These are phyloP conservation scores for Botrytis elliptica DNA, from an alignment of 2,329 filamentous ascomycete species.

Conservation along the genomic window DNA sequence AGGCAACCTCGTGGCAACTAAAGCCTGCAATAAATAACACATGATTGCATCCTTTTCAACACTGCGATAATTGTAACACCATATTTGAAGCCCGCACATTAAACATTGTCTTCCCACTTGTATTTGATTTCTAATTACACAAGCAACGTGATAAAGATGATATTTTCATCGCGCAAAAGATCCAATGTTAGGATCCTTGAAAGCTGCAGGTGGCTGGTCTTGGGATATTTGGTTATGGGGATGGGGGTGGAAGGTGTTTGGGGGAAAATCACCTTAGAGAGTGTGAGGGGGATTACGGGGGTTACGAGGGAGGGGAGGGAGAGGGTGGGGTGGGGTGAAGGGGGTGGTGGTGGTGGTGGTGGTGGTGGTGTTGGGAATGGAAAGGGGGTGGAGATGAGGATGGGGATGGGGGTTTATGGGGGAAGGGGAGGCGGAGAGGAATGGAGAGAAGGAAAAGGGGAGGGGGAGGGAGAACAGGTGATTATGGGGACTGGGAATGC, in stretches of 20 bases:
- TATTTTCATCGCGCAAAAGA: neutral
- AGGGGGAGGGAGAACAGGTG: neutral
- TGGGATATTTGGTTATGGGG: neutral
- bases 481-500: constrained; percentile 15
- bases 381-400: neutral
- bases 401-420: neutral
- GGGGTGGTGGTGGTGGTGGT: neutral
- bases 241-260: neutral
- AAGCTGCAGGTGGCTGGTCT: neutral
- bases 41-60: neutral
- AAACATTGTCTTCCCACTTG: neutral
- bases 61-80: neutral
- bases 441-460: neutral
- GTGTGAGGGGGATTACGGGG: constrained; percentile 2
- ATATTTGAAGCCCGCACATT: neutral
- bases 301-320: constrained; percentile 4
- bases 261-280: constrained; percentile 4
- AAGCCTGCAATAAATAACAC: constrained; percentile 1
- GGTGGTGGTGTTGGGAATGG: neutral
- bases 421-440: neutral
- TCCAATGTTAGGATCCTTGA: neutral
- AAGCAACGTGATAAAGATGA: neutral
- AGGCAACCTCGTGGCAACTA: constrained; percentile 1
- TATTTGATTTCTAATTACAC: neutral
- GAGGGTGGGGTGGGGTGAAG: neutral